Evolutionary conservation across 2,329 filamentous ascomycete species (phyloP), one percentile per base, ranked within the genome.

Genomic region (Pleoardoris graminearum): DNA sequence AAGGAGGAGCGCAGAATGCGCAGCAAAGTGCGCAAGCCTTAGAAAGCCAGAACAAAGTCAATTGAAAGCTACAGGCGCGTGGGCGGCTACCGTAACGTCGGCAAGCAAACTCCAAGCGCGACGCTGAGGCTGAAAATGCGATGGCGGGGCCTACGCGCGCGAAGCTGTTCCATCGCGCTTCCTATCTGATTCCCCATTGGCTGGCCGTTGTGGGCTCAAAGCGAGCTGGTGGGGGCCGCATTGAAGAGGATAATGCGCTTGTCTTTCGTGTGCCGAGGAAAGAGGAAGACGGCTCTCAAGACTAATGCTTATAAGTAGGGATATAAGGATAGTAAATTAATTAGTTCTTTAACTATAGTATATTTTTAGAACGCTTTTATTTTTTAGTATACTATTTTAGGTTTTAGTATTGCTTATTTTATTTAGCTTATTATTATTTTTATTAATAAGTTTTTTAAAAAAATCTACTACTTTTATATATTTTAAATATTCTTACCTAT

Each of bases 91-190:
- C 43, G 19, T 25, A 30, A 46, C 17, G 42, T 36, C 33, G 36
- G 38, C 36, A n/a, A 16, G 21, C 29, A 42, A 14, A 41, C 27
- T 3, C 27, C 12, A 46, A 41, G n/a, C 16, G 19, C 22, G 29
- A 47, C 27, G 27, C 30, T 52, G 42, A 51, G 46, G 53, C 39
- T 50, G 48, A 52, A 63, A 61, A 54, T 51, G 48, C 42, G 55
- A 60, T 51, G 61, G 59, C 57, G 55, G 59, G 54, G 46, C 36
- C 27, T 36, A 17, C 35, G 39, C 39, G 52, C 48, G 50, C 50
- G 43, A 22, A 7, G 46, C 43, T 12, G 51, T 54, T 59, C 33
- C 44, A 33, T 51, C 51, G 56, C 49, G 54, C 51, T 61, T 50
- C 55, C 42, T 25, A 14, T 19, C 37, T 11, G 3, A 10, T 21